Conservation (phyloP, 2,329 filamentous ascomycete genomes). For the Talaromyces marneffei region DNA sequence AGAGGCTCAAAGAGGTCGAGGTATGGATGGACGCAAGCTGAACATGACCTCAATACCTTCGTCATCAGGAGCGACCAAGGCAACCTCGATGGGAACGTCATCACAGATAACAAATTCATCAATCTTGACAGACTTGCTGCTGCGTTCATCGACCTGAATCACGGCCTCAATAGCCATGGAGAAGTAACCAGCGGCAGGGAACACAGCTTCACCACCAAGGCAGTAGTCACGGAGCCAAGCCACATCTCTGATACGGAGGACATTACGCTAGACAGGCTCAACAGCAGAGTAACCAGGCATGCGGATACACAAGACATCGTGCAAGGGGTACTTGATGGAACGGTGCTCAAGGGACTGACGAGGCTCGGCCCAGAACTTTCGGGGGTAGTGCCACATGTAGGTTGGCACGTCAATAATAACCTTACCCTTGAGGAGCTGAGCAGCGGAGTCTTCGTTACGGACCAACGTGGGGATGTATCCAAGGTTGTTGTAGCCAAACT, state of each 20-base stretch:
- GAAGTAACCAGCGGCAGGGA: constrained; percentile 5
- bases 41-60: background rate
- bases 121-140: background rate
- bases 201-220: background rate
- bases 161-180: constrained; percentile 5
- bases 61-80: constrained; percentile 1
- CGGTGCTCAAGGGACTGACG: background rate
- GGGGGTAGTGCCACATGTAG: constrained; percentile 10
- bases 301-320: constrained; percentile 6
- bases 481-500: background rate
- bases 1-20: background rate
- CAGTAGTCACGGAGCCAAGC: constrained; percentile 15
- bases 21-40: background rate
- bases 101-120: constrained; percentile 14
- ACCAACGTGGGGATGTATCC: constrained; percentile 13
- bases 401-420: constrained; percentile 7
- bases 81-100: constrained; percentile 1
- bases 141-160: background rate
- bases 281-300: constrained; percentile 1
- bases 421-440: background rate
- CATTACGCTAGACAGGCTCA: constrained; percentile 2
- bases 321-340: background rate
- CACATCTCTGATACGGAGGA: constrained; percentile 6
- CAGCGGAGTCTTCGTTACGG: background rate
- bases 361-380: constrained; percentile 8